Evolutionary conservation across 2,329 filamentous ascomycete species (phyloP).

Genomic region (Tympanopsis confertula): DNA sequence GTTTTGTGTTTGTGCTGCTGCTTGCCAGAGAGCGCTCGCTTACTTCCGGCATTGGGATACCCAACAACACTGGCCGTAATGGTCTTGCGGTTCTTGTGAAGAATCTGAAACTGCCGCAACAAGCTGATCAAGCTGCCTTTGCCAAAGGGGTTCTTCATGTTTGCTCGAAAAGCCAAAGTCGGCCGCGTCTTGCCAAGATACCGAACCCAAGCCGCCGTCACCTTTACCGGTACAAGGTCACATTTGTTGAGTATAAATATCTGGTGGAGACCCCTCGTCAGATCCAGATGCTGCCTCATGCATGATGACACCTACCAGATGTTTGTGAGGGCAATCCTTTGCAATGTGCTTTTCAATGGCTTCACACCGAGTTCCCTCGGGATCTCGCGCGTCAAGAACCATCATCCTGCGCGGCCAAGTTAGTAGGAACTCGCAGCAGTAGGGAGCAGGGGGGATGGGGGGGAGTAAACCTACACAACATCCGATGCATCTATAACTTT

Average conservation of each 20-base stretch:
- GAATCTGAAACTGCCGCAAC: constrained; percentile 78
- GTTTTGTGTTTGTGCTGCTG: too few relatives aligned
- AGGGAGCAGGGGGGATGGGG: too few relatives aligned
- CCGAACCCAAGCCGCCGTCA: constrained; percentile 92
- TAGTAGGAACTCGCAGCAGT: too few relatives aligned
- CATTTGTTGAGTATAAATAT: constrained; percentile 84
- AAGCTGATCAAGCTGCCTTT: constrained; percentile 90
- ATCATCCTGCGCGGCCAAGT: too few relatives aligned
- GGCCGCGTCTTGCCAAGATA: constrained; percentile 80
- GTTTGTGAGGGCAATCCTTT: constrained; percentile 91
- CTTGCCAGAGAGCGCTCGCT: too few relatives aligned
- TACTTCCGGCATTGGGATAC: constrained; percentile 90
- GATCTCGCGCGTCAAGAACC: constrained; percentile 80
- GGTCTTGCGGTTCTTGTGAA: constrained; percentile 86
- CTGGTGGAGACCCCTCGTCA: too few relatives aligned
- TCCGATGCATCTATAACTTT: constrained; percentile 94
- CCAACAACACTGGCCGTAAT: constrained; percentile 80
- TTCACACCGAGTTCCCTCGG: constrained; percentile 76
- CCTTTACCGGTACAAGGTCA: constrained; percentile 80
- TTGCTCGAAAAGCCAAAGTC: constrained; percentile 87
- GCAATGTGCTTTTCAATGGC: constrained; percentile 87
- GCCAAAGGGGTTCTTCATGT: constrained; percentile 89
- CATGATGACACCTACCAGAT: too few relatives aligned
- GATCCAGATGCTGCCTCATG: too few relatives aligned
- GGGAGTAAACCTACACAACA: too few relatives aligned